Base-by-base conservation (phyloP, 176 grass and related monocot species). In the Oryza australiensis region DNA sequence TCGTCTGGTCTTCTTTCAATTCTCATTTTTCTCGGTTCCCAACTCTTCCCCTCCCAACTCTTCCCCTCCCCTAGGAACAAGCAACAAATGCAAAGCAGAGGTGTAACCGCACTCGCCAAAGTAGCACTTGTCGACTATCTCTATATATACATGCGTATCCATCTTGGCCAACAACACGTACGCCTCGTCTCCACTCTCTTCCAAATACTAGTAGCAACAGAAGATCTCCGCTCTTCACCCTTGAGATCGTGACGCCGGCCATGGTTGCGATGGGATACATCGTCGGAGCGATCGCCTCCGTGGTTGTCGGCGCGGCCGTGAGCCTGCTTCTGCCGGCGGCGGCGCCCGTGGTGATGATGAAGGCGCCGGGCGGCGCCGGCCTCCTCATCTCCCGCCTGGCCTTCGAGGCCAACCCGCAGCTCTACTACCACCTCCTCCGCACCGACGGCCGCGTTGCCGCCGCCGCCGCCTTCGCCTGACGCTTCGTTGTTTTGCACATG, bases 321-420 rank as follows among this genome's bases (percentile, higher is more conserved):
- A 81, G 26, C 70, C 26, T 86, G 7, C 0, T 86, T 20, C 75
- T 70, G 84, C 84, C 84, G 33, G 26, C 26, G 0, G 29, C 65
- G 6, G 68, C 26, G 12, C 62, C 82, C 1, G 29, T 28, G 26
- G 83, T 10, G 10, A 48, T 72, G 83, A 85, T 85, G 83, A 85
- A 78, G 55, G 83, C 66, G 5, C 83, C 74, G 0, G 66, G 83
- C 4, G 51, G 53, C 1, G 28, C 15, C 1, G 57, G 67, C 0
- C 13, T 35, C 1, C 0, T 79, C 7, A 86, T 86, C 6, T 79
- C 41, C 10, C 68, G 68, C 15, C 1, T 28, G 1, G 83, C 83
- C 9, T 85, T 85, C 55, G 8, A 49, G 38, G 75, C 76, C 5
- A 73, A 66, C 32, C 76, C 84, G 15, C 68, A 80, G 43, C 24